Conservation (phyloP, 495 filamentous ascomycete genomes). For the Hypoxylon perforatum region DNA sequence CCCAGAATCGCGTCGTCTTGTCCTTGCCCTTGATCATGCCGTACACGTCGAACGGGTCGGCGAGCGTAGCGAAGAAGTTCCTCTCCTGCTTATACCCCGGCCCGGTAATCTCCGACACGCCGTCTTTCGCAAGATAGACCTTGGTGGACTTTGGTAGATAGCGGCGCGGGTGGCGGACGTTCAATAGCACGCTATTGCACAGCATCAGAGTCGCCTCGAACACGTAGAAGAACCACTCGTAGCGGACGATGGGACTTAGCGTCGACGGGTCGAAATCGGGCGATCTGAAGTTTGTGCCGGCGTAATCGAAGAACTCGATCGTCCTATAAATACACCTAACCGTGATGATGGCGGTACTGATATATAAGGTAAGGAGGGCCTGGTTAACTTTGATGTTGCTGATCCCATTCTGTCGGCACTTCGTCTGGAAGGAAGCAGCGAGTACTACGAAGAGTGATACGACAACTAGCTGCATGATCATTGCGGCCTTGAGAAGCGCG, state of each 20-base stretch:
- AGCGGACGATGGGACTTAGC: constrained; percentile 65
- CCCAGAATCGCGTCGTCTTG: constrained; percentile 67
- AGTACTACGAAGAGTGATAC: constrained; percentile 70
- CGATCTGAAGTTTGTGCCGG: constrained; percentile 44
- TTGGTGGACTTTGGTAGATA: constrained; percentile 72
- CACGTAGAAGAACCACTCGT: constrained; percentile 80
- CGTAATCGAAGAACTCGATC: constrained; percentile 68
- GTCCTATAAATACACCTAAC: constrained; percentile 74
- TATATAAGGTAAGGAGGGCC: constrained; percentile 70
- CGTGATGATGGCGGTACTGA: constrained; percentile 68
- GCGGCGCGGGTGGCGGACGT: constrained; percentile 69
- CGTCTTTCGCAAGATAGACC: constrained; percentile 72
- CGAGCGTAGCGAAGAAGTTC: constrained; percentile 62
- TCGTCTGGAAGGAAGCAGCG: constrained; percentile 67
- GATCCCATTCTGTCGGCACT: constrained; percentile 65
- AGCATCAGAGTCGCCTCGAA: constrained; percentile 76
- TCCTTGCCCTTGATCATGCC: constrained; percentile 65
- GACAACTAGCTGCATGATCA: constrained; percentile 75
- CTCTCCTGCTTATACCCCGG: constrained; percentile 70
- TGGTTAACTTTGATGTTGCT: constrained; percentile 66
- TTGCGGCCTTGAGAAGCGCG: constrained; percentile 70
- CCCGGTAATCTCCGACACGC: constrained; percentile 71
- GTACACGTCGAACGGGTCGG: constrained; percentile 76
- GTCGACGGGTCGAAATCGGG: constrained; percentile 43
- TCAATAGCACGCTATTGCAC: constrained; percentile 68